phyloP scores from a whole-genome alignment of 805 yeast genomes.

The Yarrowia sp. region DNA sequence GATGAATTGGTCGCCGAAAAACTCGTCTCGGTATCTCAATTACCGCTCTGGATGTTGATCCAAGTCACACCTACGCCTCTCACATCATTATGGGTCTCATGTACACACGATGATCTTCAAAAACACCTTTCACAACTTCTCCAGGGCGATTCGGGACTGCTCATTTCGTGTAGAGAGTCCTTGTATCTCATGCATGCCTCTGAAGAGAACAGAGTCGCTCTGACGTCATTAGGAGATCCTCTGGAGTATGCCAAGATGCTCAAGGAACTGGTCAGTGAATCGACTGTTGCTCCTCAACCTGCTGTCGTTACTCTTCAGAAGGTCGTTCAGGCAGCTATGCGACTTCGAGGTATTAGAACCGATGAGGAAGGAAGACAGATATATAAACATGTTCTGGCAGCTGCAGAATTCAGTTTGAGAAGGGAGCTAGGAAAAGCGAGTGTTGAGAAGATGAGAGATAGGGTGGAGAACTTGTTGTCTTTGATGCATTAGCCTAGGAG shows the following conservation, averaged over 20 bases:
- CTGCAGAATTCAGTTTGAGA: conserved; percentile 19
- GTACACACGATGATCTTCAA: conserved; percentile 30
- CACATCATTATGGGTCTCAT: conserved; percentile 8
- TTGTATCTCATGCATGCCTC: conserved; percentile 23
- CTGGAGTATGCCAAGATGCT: conserved; percentile 29
- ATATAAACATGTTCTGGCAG: conserved; percentile 23
- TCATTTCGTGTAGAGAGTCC: conserved; percentile 4
- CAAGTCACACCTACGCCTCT: conserved; percentile 16
- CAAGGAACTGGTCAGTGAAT: conserved; percentile 21
- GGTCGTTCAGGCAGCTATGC: conserved; percentile 27
- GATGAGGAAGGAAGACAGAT: conserved; percentile 25
- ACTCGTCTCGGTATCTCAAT: conserved; percentile 16
- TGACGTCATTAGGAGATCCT: conserved; percentile 17
- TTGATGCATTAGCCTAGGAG: background rate
- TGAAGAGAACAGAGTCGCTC: conserved; percentile 25
- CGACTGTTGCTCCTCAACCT: conserved; percentile 10
- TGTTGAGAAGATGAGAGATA: conserved; percentile 12
- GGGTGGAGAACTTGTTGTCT: conserved; percentile 29
- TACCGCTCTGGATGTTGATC: conserved; percentile 31
- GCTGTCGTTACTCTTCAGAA: conserved; percentile 16
- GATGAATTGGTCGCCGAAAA: conserved; percentile 22
- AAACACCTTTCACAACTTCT: conserved; percentile 21
- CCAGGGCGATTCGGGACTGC: conserved; percentile 24
- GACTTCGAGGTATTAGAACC: conserved; percentile 9
- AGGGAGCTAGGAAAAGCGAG: conserved; percentile 10